Conservation (phyloP, 2,329 filamentous ascomycete species). For the Pyrenophora teres region DNA sequence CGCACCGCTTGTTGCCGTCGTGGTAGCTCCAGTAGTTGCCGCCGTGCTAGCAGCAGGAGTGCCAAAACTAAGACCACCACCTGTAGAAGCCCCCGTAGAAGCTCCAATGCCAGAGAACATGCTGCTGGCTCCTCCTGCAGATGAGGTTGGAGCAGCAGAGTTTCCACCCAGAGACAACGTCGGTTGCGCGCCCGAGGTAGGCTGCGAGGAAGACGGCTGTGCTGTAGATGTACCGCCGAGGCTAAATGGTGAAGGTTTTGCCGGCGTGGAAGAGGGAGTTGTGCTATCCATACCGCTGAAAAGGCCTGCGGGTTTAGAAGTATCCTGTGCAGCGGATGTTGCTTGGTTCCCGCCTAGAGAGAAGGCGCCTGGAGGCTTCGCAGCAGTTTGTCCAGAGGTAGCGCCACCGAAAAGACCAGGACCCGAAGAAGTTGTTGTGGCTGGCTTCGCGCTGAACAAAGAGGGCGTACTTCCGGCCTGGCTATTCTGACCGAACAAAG, state of each 20-base stretch:
- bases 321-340: conserved; percentile 37
- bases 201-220: conserved; percentile 29
- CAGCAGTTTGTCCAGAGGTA: conserved; percentile 22
- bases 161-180: conserved; percentile 30
- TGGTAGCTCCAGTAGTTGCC: conserved; percentile 25
- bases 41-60: conserved; percentile 20
- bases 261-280: conserved; percentile 37
- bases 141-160: conserved; percentile 28
- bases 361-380: conserved; percentile 30
- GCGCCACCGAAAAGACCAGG: conserved; percentile 37
- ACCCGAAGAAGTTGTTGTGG: conserved; percentile 32
- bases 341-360: conserved; percentile 28
- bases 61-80: conserved; percentile 22
- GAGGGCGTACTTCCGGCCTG: conserved; percentile 15
- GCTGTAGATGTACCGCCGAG: conserved; percentile 34
- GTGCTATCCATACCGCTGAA: conserved; percentile 35
- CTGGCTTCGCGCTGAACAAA: conserved; percentile 32
- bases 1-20: conserved; percentile 22
- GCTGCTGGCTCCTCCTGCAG: background rate
- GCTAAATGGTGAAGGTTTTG: conserved; percentile 35
- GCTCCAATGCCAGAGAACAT: no score
- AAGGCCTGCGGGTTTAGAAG: conserved; percentile 35
- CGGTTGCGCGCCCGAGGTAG: conserved; percentile 20
- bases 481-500: conserved; percentile 25
- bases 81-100: conserved; percentile 16